A percentile compares a stretch with the other conserved stretches of the same genome.
phyloP scores from a whole-genome alignment of 805 yeast genomes.

The Nakazawaea laoshanensis region DNA sequence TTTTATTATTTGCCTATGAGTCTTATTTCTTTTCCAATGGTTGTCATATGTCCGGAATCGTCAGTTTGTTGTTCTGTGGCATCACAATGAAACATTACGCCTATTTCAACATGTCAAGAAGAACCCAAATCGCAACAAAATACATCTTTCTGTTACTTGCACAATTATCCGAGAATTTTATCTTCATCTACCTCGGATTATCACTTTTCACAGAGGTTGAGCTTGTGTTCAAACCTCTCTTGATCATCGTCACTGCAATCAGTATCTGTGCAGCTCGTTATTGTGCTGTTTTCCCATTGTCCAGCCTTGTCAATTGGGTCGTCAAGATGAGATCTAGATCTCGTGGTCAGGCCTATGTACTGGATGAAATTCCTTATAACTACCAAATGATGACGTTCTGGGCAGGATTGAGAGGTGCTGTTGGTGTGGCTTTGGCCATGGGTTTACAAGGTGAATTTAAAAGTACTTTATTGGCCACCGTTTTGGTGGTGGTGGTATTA shows the following conservation, averaged over 20 bases:
- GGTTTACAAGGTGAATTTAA: constrained; percentile 94
- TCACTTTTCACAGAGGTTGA: constrained; percentile 95
- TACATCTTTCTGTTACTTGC: constrained; percentile 92
- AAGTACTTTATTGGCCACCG: constrained; percentile 84
- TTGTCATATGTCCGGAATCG: constrained; percentile 99
- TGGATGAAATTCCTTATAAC: constrained; percentile 88
- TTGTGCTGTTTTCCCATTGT: constrained; percentile 95
- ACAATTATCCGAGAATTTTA: constrained; percentile 91
- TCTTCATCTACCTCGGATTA: constrained; percentile 89
- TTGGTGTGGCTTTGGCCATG: constrained; percentile 97
- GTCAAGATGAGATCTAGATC: constrained; percentile 51
- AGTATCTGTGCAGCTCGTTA: constrained; percentile 94
- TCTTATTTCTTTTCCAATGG: constrained; percentile 97
- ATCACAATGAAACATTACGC: constrained; percentile 96
- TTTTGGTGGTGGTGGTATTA: constrained; percentile 89
- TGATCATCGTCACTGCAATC: constrained; percentile 82
- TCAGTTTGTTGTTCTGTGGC: constrained; percentile 89
- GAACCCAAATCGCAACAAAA: constrained; percentile 94
- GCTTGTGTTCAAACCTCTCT: constrained; percentile 85
- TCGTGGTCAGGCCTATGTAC: constrained; percentile 33
- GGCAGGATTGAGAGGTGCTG: constrained; percentile 99
- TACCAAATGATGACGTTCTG: constrained; percentile 99
- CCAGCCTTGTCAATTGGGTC: constrained; percentile 75
- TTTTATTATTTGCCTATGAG: constrained; percentile 84
- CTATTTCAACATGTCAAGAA: constrained; percentile 92